Conservation (phyloP, 805 yeast genomes). For the Blastobotrys muscicola region DNA sequence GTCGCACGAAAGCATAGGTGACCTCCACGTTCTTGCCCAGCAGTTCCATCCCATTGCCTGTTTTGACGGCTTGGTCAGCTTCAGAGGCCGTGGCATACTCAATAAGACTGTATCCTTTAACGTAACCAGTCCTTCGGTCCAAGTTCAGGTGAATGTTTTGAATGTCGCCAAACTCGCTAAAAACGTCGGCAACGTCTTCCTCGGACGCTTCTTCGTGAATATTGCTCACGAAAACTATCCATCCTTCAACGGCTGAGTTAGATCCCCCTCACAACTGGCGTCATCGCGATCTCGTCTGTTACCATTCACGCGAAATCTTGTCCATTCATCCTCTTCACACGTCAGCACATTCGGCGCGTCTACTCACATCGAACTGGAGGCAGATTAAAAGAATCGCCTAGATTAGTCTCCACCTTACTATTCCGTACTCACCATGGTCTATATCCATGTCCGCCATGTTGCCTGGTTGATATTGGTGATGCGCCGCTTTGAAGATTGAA, state of each 20-base stretch:
- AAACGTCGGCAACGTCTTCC: conserved; percentile 34
- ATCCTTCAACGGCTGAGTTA: conserved; percentile 34
- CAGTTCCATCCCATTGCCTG: conserved; percentile 25
- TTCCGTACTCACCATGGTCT: no score
- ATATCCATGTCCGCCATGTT: no score
- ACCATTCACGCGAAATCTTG: no score
- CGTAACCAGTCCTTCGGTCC: conserved; percentile 37
- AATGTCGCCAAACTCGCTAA: conserved; percentile 34
- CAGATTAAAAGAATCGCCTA: no score
- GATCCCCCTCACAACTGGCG: not conserved
- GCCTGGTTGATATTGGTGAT: no score
- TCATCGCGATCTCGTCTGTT: no score
- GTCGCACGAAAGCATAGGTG: conserved; percentile 34
- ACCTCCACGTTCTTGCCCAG: conserved; percentile 27
- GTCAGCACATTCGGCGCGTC: no score
- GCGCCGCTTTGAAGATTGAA: no score
- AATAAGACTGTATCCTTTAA: conserved; percentile 34
- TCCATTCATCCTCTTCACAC: no score
- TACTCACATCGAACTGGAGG: no score
- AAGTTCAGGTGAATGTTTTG: conserved; percentile 33
- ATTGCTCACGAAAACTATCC: conserved; percentile 32
- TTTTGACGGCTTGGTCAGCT: conserved; percentile 28
- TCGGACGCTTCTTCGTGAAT: conserved; percentile 39
- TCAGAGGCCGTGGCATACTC: conserved; percentile 29
- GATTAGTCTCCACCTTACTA: no score